Percentiles rank a stretch among this genome's conserved stretches.
Conservation (phyloP, 306 rosid genomes). For the Rosa chinensis region DNA sequence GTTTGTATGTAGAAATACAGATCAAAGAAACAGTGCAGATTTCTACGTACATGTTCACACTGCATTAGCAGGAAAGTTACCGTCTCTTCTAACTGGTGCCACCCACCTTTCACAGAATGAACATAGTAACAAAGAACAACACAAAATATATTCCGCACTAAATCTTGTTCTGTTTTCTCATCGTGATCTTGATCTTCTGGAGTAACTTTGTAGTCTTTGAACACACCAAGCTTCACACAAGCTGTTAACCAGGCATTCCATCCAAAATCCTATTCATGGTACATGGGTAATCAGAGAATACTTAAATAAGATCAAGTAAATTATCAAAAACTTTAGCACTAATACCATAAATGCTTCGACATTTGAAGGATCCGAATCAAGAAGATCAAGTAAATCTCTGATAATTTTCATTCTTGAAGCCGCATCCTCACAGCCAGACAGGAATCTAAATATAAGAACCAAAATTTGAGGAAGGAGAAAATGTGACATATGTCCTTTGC, state of each 20-base stretch:
- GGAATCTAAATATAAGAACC: conserved; percentile 78
- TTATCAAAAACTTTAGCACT: conserved; percentile 7
- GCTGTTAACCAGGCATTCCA: conserved; percentile 94
- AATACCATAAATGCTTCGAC: conserved; percentile 97
- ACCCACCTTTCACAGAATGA: conserved; percentile 87
- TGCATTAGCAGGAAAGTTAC: conserved; percentile 65
- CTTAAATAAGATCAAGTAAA: conserved; percentile 17
- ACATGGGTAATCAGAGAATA: conserved; percentile 29
- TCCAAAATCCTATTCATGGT: conserved; percentile 71
- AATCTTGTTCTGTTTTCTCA: conserved; percentile 54
- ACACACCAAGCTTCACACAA: conserved; percentile 66
- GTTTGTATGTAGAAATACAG: conserved; percentile 14
- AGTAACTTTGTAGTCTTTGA: conserved; percentile 52
- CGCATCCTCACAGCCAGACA: conserved; percentile 72
- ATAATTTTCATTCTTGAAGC: conserved; percentile 66
- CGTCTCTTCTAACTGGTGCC: conserved; percentile 96
- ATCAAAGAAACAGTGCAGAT: conserved; percentile 28
- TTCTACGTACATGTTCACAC: conserved; percentile 64
- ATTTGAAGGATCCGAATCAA: conserved; percentile 90
- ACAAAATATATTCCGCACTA: conserved; percentile 68
- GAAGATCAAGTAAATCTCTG: conserved; percentile 87
- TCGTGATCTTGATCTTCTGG: conserved; percentile 40
- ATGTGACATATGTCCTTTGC: conserved; percentile 66
- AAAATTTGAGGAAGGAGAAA: conserved; percentile 89
- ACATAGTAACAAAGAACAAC: conserved; percentile 78